A percentile compares a stretch with the other conserved stretches of the same genome.
phyloP scores from a whole-genome alignment of 352 stramenopile genomes.

The Globisporangium perplexum region DNA sequence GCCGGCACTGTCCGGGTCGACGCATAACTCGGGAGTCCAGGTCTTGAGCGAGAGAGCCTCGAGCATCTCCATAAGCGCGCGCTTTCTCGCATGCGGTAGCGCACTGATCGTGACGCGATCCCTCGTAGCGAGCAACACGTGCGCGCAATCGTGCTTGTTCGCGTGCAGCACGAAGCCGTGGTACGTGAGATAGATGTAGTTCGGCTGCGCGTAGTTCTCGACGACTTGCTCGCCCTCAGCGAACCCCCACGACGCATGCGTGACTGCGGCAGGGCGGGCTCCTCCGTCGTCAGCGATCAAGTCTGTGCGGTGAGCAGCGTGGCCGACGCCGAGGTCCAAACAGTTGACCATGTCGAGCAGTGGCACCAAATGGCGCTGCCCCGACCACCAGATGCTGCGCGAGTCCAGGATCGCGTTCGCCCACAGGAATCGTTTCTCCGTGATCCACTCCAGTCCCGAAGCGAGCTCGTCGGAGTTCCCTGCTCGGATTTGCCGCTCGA shows the following conservation, averaged over 20 bases:
- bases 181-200: slow-evolving; percentile 92
- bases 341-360: slow-evolving; percentile 95
- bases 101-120: slow-evolving; percentile 4
- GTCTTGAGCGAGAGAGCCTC: slow-evolving; percentile 21
- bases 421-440: slow-evolving; percentile 62
- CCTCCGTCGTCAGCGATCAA: slow-evolving; percentile 11
- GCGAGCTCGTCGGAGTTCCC: not conserved
- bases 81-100: slow-evolving; percentile 9
- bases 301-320: slow-evolving; percentile 47
- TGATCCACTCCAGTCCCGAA: slow-evolving; percentile 38
- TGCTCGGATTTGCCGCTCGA: slow-evolving; percentile 1
- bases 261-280: slow-evolving; percentile 44
- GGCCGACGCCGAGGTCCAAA: slow-evolving; percentile 29
- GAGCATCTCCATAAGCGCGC: slow-evolving; percentile 17
- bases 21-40: slow-evolving; percentile 35
- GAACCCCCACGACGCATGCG: slow-evolving; percentile 65
- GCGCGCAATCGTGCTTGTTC: slow-evolving; percentile 85
- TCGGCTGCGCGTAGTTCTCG: slow-evolving; percentile 93
- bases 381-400: slow-evolving; percentile 91
- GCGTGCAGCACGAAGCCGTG: slow-evolving; percentile 84
- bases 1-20: slow-evolving; percentile 7
- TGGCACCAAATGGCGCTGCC: slow-evolving; percentile 87
- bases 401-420: slow-evolving; percentile 86
- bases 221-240: slow-evolving; percentile 69
- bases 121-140: slow-evolving; percentile 34